A percentile compares a stretch with the other conserved stretches of the same genome.
These are phyloP conservation scores for Vickermania ingenoplastis DNA, from an alignment of 208 protist genomes.

Conservation along the genomic window DNA sequence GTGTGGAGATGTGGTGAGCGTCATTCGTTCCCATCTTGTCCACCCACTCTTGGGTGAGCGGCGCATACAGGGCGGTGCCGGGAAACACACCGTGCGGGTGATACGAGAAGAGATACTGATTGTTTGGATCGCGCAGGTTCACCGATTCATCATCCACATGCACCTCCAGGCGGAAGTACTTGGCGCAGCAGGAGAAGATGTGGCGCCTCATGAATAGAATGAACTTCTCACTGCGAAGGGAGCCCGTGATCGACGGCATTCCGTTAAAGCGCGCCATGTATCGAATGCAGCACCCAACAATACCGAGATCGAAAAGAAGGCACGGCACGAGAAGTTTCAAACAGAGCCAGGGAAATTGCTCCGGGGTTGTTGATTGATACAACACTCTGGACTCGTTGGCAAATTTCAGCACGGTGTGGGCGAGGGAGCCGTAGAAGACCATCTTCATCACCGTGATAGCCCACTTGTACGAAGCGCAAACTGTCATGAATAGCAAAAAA, in stretches of 20 bases:
- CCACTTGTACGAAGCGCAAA: background rate
- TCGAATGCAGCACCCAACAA: constrained; percentile 33
- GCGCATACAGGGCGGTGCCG: constrained; percentile 48
- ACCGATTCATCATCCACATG: constrained; percentile 48
- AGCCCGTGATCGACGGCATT: constrained; percentile 49
- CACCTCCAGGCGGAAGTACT: constrained; percentile 67
- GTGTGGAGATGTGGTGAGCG: constrained; percentile 32
- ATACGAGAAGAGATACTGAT: constrained; percentile 71
- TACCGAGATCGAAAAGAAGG: constrained; percentile 21
- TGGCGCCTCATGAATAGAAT: constrained; percentile 41
- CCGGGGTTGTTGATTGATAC: background rate
- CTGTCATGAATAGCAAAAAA: background rate
- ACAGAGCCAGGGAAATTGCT: too few species aligned
- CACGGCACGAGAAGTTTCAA: background rate
- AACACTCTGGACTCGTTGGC: background rate
- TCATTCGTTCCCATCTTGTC: constrained; percentile 42
- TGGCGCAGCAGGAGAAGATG: constrained; percentile 41
- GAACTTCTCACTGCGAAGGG: constrained; percentile 32
- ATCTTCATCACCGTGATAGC: constrained; percentile 14
- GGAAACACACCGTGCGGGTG: constrained; percentile 81
- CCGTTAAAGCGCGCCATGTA: constrained; percentile 59
- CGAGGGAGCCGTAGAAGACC: constrained; percentile 35
- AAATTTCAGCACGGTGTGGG: constrained; percentile 19
- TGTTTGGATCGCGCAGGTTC: constrained; percentile 29
- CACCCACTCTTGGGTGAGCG: constrained; percentile 47